A percentile compares a stretch with the other conserved stretches of the same genome.
Evolutionary conservation across 148 eudicot genomes (phyloP).

Genomic region (Vaccinium corymbosum): DNA sequence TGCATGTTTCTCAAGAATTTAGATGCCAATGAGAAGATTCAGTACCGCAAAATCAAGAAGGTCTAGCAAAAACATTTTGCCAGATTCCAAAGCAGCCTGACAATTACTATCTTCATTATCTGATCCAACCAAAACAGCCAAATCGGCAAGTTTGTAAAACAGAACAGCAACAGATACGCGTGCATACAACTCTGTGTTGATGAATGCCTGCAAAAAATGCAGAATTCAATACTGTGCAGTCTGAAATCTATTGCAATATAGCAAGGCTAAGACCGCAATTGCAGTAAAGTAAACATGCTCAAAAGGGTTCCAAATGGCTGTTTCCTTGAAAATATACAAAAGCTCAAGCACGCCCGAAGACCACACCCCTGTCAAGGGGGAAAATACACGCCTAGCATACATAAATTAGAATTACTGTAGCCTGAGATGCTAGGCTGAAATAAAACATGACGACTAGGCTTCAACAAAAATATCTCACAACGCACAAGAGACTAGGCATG

Average conservation of each 20-base stretch:
- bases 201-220: constrained; percentile 49
- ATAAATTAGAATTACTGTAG: neutral
- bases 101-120: constrained; percentile 36
- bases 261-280: neutral
- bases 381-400: neutral
- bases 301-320: neutral
- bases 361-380: neutral
- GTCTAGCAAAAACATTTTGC: constrained; percentile 80
- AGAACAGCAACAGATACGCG: constrained; percentile 95
- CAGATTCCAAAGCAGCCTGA: constrained; percentile 58
- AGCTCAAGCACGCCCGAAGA: neutral
- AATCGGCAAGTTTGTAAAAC: constrained; percentile 70
- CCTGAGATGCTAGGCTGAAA: neutral
- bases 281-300: neutral
- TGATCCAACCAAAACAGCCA: constrained; percentile 41
- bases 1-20: neutral
- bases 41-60: constrained; percentile 78
- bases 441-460: neutral
- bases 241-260: neutral
- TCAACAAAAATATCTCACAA: neutral
- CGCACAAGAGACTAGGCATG: neutral
- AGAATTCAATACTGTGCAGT: neutral
- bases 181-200: constrained; percentile 95
- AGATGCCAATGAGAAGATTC: constrained; percentile 7
- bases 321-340: neutral